Evolutionary conservation across 208 protist genomes (phyloP).

Genomic region (Acanthamoeba healyi): DNA sequence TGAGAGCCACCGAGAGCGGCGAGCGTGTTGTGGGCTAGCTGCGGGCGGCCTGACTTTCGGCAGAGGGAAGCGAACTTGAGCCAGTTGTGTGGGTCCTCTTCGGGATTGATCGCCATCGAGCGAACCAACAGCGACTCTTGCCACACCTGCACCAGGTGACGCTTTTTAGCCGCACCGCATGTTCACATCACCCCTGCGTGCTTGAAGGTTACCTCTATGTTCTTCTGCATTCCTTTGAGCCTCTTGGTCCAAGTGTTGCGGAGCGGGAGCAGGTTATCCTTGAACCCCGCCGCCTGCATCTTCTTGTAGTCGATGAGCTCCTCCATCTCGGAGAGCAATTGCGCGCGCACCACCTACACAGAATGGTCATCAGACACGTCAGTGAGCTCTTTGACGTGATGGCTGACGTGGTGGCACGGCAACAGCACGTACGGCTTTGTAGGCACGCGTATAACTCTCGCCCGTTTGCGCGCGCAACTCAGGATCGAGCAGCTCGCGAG

Average conservation of each 20-base stretch:
- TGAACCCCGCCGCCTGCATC: not conserved
- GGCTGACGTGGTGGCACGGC: not conserved
- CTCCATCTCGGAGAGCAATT: conserved; percentile 99
- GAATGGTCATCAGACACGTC: too few species aligned
- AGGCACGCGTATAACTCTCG: conserved; percentile 98
- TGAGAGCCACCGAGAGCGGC: conserved; percentile 72
- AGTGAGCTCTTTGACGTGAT: not conserved
- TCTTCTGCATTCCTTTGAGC: conserved; percentile 93
- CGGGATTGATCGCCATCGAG: conserved; percentile 94
- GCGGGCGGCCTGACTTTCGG: conserved; percentile 92
- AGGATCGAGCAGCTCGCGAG: conserved; percentile 95
- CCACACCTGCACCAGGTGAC: conserved; percentile 90
- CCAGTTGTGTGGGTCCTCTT: conserved; percentile 97
- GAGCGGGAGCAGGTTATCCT: conserved; percentile 69
- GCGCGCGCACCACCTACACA: conserved; percentile 95
- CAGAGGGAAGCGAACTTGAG: conserved; percentile 97
- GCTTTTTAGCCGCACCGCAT: not conserved
- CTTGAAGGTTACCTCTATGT: conserved; percentile 92
- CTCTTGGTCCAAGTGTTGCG: conserved; percentile 93
- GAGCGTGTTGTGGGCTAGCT: conserved; percentile 94
- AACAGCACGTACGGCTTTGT: conserved; percentile 91
- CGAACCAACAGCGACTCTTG: conserved; percentile 97
- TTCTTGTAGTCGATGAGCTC: conserved; percentile 97
- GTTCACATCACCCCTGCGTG: not conserved
- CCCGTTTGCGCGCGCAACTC: conserved; percentile 96